A percentile compares a stretch with the other conserved stretches of the same genome.
These are phyloP conservation scores for Lentinula guzmanii DNA, from an alignment of 768 basidiomycete species.

Conservation along the genomic window DNA sequence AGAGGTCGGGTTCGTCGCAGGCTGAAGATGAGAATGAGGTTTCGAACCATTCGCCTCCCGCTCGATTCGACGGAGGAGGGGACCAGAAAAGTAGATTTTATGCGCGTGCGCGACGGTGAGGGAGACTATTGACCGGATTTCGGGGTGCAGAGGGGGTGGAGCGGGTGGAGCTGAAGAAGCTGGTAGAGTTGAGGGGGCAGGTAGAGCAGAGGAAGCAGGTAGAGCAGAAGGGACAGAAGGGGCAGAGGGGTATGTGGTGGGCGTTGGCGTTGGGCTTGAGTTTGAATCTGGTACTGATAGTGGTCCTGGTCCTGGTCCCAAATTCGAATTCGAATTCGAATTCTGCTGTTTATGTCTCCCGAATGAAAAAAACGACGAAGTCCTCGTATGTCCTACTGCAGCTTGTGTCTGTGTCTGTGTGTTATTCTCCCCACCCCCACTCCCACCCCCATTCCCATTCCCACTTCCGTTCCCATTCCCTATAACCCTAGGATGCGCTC, in stretches of 20 bases:
- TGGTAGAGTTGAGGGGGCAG: no score
- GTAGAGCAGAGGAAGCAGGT: conserved; percentile 12
- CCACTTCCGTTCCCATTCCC: not conserved
- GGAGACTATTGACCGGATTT: conserved; percentile 75
- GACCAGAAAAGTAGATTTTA: conserved; percentile 86
- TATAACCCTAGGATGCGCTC: no score
- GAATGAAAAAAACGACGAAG: conserved; percentile 64
- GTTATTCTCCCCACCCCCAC: not conserved
- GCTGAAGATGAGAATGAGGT: conserved; percentile 28
- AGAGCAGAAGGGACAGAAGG: conserved; percentile 6
- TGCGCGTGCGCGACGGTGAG: conserved; percentile 72
- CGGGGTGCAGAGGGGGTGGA: conserved; percentile 59
- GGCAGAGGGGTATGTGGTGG: not conserved
- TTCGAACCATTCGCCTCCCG: conserved; percentile 71
- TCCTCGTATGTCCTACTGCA: conserved; percentile 23
- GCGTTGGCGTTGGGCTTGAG: not conserved
- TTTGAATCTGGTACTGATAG: no score
- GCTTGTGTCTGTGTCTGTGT: not conserved
- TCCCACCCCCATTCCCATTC: not conserved
- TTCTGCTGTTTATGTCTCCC: conserved; percentile 21
- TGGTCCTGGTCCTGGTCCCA: no score
- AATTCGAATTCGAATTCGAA: not conserved
- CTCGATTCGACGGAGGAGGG: conserved; percentile 71
- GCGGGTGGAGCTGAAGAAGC: conserved; percentile 19
- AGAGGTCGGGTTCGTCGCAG: no score